phyloP scores from a whole-genome alignment of 345 rosid species.

The Brassica nigra region DNA sequence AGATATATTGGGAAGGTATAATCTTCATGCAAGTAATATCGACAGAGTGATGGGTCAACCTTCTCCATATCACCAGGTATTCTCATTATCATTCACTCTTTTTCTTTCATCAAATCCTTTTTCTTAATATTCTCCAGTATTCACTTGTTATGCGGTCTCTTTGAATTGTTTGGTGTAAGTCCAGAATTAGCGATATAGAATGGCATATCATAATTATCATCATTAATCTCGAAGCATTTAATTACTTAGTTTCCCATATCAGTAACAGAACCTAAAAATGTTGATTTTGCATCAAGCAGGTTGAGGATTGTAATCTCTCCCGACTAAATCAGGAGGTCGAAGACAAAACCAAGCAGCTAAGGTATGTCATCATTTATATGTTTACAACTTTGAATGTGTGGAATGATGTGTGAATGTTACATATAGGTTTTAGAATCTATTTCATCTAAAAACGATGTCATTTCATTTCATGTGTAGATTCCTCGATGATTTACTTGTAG shows the following conservation, averaged over 20 bases:
- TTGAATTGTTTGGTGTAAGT: background rate
- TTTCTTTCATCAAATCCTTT: background rate
- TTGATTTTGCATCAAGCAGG: slow-evolving; percentile 43
- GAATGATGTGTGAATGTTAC: background rate
- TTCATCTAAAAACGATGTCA: background rate
- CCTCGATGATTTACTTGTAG: background rate
- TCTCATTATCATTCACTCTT: background rate
- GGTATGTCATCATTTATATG: slow-evolving; percentile 28
- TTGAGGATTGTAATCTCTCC: slow-evolving; percentile 56
- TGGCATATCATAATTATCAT: background rate
- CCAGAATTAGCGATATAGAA: background rate
- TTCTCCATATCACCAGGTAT: slow-evolving; percentile 73
- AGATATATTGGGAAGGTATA: slow-evolving; percentile 69
- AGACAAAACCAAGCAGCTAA: slow-evolving; percentile 63
- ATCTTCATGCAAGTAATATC: slow-evolving; percentile 74
- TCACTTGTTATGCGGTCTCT: background rate
- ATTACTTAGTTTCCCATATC: background rate
- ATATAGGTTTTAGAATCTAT: background rate
- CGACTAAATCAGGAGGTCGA: slow-evolving; percentile 67
- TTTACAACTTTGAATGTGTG: background rate
- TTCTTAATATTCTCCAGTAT: background rate
- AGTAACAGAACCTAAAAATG: slow-evolving; percentile 4
- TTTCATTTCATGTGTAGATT: background rate
- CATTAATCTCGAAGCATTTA: background rate
- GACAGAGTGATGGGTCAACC: slow-evolving; percentile 63